Evolutionary conservation across 345 rosid species (phyloP).

Genomic region (Sisymbrium altissimum): DNA sequence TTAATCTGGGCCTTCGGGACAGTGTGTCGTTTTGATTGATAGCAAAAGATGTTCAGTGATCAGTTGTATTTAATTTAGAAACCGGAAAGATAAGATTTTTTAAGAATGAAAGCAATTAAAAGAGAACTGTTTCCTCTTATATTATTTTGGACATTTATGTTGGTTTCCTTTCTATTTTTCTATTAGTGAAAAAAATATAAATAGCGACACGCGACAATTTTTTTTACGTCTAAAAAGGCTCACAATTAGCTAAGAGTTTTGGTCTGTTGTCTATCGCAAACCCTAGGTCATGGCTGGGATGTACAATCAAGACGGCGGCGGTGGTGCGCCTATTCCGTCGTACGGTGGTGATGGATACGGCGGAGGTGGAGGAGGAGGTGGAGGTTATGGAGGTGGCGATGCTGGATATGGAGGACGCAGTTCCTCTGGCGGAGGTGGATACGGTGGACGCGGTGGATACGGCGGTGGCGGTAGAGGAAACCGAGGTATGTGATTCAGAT

Average conservation of each 20-base stretch:
- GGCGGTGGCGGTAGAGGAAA: slow-evolving; percentile 59
- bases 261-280: slow-evolving; percentile 19
- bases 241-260: not conserved
- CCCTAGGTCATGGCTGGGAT: slow-evolving; percentile 63
- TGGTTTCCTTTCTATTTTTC: not conserved
- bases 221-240: not conserved
- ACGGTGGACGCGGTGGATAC: slow-evolving; percentile 43
- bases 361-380: slow-evolving; percentile 44
- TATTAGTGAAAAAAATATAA: slow-evolving; percentile 1
- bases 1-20: not conserved
- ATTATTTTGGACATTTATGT: not conserved
- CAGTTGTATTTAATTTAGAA: too few species aligned
- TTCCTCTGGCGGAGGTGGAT: slow-evolving; percentile 40
- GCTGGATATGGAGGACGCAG: slow-evolving; percentile 45
- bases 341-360: slow-evolving; percentile 43
- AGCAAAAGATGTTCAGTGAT: not conserved
- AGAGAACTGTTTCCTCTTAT: not conserved
- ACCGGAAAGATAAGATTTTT: slow-evolving; percentile 13
- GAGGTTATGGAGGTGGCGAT: slow-evolving; percentile 44
- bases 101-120: not conserved
- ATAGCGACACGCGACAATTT: not conserved
- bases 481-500: slow-evolving; percentile 35
- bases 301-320: slow-evolving; percentile 73
- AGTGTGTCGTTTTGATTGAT: not conserved
- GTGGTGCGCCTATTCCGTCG: slow-evolving; percentile 40